Base-by-base conservation (phyloP, 2,329 filamentous ascomycete species). In the Cercospora sesami region DNA sequence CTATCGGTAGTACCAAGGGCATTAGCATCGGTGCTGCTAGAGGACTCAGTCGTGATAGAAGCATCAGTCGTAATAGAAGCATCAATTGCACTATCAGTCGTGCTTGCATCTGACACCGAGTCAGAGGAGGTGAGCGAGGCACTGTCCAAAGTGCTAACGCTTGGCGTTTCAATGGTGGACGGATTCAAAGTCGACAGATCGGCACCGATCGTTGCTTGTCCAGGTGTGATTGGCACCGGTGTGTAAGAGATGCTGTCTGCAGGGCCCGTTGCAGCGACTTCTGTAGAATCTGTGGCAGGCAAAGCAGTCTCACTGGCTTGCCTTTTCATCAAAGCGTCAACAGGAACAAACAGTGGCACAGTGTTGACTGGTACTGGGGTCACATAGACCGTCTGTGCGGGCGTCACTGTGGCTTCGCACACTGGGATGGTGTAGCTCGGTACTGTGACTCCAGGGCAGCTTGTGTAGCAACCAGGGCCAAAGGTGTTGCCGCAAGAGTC, bases 401-500 rank as follows among this genome's bases (percentile, higher is more conserved):
- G 62, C 10, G 48, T 57, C 16, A 21, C 39, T 21, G 48, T 36
- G 23, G 53, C 55, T 31, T 63, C 60, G 61, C 69, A 71, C 31
- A 58, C 39, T 7, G 72, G 72, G 28, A 58, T 68, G 18, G 66
- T 72, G 53, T 66, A 72, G n/a, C 31, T 64, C 9, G 70, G 69
- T 42, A 48, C 57, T 7, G 66, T 31, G 18, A 45, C 42, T 6
- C 67, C 69, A 2, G 69, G 60, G 58, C 70, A 73, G 18, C 21
- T 60, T 9, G 70, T 69, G 30, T 68, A 73, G 39, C 72, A 73
- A 9, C 72, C 72, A 4, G 70, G 69, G 7, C 72, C 72, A 63
- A 67, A 74, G 12, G 71, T 73, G 51, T 73, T 68, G 10, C 69
- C 71, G 42, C 72, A 74, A 30, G 57, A 55, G 36, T 73, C 69